These are phyloP conservation scores for Yamadazyma tumulicola DNA, from an alignment of 805 yeast genomes.

Conservation along the genomic window DNA sequence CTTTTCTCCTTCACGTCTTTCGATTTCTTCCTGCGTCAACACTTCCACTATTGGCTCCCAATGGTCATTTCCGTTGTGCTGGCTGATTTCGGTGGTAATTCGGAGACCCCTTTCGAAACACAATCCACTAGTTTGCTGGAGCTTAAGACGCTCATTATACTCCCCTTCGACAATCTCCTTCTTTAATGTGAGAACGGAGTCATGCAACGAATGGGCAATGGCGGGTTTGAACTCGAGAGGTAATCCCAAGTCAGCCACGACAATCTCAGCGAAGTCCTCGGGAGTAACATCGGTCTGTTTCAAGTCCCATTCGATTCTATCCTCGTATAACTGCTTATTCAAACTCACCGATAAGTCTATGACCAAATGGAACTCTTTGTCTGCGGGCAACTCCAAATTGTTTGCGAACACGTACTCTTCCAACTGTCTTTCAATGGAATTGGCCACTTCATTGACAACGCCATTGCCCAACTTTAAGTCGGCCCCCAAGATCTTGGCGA, in stretches of 20 bases:
- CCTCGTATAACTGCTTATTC: constrained; percentile 81
- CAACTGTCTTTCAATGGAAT: constrained; percentile 74
- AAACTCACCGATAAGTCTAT: constrained; percentile 78
- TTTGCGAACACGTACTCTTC: constrained; percentile 69
- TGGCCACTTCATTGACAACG: constrained; percentile 60
- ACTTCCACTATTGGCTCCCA: constrained; percentile 91
- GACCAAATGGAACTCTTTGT: constrained; percentile 64
- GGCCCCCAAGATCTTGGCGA: constrained; percentile 71
- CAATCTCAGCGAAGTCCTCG: constrained; percentile 75
- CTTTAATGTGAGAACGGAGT: constrained; percentile 69
- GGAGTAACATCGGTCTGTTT: constrained; percentile 57
- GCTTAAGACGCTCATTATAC: constrained; percentile 39
- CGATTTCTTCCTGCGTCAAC: constrained; percentile 88
- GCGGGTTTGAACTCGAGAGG: constrained; percentile 86
- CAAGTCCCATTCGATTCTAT: constrained; percentile 93
- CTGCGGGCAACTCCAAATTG: constrained; percentile 57
- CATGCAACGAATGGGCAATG: constrained; percentile 82
- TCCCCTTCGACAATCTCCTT: constrained; percentile 71
- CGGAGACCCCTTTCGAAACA: constrained; percentile 42
- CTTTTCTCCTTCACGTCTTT: constrained; percentile 90
- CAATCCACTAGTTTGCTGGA: constrained; percentile 40
- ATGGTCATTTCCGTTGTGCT: constrained; percentile 70
- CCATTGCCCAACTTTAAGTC: constrained; percentile 78
- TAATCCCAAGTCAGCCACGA: constrained; percentile 82
- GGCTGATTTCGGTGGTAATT: constrained; percentile 56